Base-by-base conservation (phyloP, 2,329 filamentous ascomycete species). In the Neophaeococcomyces mojaviensis region DNA sequence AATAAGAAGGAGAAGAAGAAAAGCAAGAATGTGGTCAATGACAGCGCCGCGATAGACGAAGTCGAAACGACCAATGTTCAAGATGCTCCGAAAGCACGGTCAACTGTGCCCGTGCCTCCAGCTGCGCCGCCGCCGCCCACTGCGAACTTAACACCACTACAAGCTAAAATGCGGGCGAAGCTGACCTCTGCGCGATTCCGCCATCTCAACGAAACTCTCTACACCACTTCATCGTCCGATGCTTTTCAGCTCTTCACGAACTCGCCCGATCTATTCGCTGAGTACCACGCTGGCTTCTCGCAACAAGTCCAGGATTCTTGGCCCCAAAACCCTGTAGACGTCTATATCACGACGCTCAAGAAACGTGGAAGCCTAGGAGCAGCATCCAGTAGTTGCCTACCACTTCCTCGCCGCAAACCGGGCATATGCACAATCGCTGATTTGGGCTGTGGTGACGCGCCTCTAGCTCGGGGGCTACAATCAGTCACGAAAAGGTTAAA, bases 241-340 rank as follows among this genome's bases (percentile, higher is more conserved):
- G 86, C 92, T n/a, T 80, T 92, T 56, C 70, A 76, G 41, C 79
- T 97, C 19, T 97, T 98, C 71, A 73, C 79, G 42, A 74, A 84
- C 28, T 87, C 86, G 40, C 92, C 92, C 0, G 87, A 94, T 61
- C 89, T 97, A 76, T 98, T 97, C 68, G 76, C 80, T 56, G 89
- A 97, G 68, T 98, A 98, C 67, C 92, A 98, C 68, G 84, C 88
- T 50, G 92, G 92, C 28, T 98, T 98, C 74, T 84, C 89, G 1
- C 86, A 89, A 44, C 92, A 98, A 69, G 92, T 97, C 49, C 83
- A 87, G 60, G 85, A 70, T 46, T 69, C 89, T 2, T 98, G 92
- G 92, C 92, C 92, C 6, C 86, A 90, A 61, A 98, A 98, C 67
- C 92, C 92, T 0, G 88, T 98, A 38, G 86, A 96, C 64, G 79